phyloP scores from a whole-genome alignment of 148 eudicot genomes.

The Arbutus unedo region DNA sequence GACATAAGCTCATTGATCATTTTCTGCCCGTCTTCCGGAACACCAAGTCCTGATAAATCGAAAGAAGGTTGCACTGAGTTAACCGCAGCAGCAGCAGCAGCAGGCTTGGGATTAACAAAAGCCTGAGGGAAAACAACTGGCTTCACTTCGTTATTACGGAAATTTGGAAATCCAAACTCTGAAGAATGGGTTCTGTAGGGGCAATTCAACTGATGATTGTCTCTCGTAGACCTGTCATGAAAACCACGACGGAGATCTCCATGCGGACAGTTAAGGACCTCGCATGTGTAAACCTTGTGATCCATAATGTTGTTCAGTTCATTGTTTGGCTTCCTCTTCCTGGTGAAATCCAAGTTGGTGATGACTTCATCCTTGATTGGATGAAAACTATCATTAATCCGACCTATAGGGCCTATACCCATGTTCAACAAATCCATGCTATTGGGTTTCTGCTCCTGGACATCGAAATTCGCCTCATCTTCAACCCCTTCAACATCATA shows the following conservation, averaged over 20 bases:
- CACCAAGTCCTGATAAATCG: conserved; percentile 33
- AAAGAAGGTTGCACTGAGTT: conserved; percentile 25
- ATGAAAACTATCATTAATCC: conserved; percentile 17
- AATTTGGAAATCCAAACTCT: conserved; percentile 31
- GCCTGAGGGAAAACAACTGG: conserved; percentile 38
- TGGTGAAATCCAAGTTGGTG: conserved; percentile 38
- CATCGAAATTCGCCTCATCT: conserved; percentile 33
- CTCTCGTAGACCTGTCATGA: conserved; percentile 41
- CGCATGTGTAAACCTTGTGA: conserved; percentile 48
- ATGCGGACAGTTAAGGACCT: conserved; percentile 49
- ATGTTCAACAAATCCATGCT: conserved; percentile 29
- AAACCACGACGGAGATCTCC: conserved; percentile 43
- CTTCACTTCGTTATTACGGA: conserved; percentile 38
- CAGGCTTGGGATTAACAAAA: conserved; percentile 36
- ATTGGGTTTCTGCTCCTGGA: conserved; percentile 44
- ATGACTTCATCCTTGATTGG: conserved; percentile 36
- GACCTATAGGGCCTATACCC: conserved; percentile 26
- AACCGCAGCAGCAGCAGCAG: conserved; percentile 10
- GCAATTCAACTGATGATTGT: conserved; percentile 55
- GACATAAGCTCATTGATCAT: conserved; percentile 54
- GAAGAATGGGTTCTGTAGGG: conserved; percentile 26
- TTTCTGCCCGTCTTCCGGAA: conserved; percentile 60
- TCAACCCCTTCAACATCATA: conserved; percentile 55
- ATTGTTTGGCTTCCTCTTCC: conserved; percentile 49
- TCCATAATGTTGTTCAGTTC: conserved; percentile 36